These are phyloP conservation scores for Bifiguratus adelaidae DNA, from an alignment of 192 early-diverging fungal genomes.

Conservation along the genomic window DNA sequence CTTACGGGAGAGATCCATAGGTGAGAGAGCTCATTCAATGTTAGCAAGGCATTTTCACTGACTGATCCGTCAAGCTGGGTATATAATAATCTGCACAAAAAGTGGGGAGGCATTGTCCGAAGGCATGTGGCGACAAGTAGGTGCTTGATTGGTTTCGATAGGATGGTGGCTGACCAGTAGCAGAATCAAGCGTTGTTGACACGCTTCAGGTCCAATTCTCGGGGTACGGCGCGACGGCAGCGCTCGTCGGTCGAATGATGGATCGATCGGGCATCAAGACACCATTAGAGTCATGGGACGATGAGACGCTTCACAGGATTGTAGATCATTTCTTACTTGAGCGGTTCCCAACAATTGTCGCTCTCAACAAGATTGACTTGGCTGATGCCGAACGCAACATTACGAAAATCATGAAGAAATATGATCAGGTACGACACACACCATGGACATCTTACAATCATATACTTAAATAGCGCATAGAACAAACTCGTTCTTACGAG, in stretches of 20 bases:
- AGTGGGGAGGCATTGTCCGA: slow-evolving; percentile 57
- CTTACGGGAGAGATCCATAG: slow-evolving; percentile 61
- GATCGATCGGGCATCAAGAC: slow-evolving; percentile 43
- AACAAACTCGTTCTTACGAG: slow-evolving; percentile 49
- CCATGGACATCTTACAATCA: background rate
- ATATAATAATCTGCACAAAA: slow-evolving; percentile 54
- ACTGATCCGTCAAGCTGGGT: slow-evolving; percentile 14
- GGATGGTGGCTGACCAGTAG: background rate
- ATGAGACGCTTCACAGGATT: slow-evolving; percentile 39
- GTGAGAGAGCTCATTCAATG: slow-evolving; percentile 20
- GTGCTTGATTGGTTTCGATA: background rate
- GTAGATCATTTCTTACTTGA: slow-evolving; percentile 62
- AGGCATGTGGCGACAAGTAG: slow-evolving; percentile 48
- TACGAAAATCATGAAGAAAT: slow-evolving; percentile 61
- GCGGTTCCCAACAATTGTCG: slow-evolving; percentile 74
- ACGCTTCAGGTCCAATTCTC: slow-evolving; percentile 39
- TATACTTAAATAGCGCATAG: slow-evolving; percentile 6
- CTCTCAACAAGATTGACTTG: slow-evolving; percentile 81
- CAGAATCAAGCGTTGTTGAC: slow-evolving; percentile 35
- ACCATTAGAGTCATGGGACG: slow-evolving; percentile 54
- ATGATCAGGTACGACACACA: slow-evolving; percentile 38
- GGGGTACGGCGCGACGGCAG: slow-evolving; percentile 49
- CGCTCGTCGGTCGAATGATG: slow-evolving; percentile 28
- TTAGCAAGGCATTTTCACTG: background rate
- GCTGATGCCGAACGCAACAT: slow-evolving; percentile 79